Evolutionary conservation across 352 stramenopile species (phyloP), one percentile per base, ranked within the genome.

Genomic region (Globisporangium spinosum): DNA sequence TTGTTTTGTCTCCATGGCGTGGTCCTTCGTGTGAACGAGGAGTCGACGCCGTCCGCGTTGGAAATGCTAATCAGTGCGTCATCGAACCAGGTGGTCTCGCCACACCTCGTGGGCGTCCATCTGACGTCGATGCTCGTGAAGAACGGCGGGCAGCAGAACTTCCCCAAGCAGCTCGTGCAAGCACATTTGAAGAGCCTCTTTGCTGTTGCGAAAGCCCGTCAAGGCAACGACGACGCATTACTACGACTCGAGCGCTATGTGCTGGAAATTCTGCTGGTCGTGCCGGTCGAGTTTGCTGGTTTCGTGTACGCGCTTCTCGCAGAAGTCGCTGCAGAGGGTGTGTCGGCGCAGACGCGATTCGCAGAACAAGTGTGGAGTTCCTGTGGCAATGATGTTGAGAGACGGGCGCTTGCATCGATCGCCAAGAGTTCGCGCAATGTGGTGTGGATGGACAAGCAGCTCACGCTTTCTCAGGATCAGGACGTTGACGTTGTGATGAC

Each of bases 61-160:
- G 79, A 88, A 58, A 67, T 58, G 63, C 53, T 66, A 20, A 59
- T 58, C 23, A 61, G 56, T 54, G 22, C 23, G 9, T 49, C n/a
- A 10, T 9, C n/a, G 22, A 32, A 35, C 10, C 53, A 20, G 45
- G 40, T 13, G 3, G 58, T 5, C 22, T 40, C 35, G 58, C 45
- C n/a, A 9, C 58, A 35, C 35, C 62, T 78, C 62, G 67, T 93
- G 35, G 81, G 80, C 2, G 29, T 87, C 10, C 77, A 83, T 22
- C 67, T 94, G 43, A 78, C 82, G 61, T 93, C 87, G 23, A 82
- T 93, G 71, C 68, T 83, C 62, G 77, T 89, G 59, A 85, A 84
- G 62, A 80, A 82, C 67, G 77, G 75, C 38, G 72, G 77, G 1
- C 64, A 76, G 56, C 47, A 72, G 43, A 80, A 90, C 54, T 90